Conservation (phyloP, 495 filamentous ascomycete genomes). For the Cercophora sp. region DNA sequence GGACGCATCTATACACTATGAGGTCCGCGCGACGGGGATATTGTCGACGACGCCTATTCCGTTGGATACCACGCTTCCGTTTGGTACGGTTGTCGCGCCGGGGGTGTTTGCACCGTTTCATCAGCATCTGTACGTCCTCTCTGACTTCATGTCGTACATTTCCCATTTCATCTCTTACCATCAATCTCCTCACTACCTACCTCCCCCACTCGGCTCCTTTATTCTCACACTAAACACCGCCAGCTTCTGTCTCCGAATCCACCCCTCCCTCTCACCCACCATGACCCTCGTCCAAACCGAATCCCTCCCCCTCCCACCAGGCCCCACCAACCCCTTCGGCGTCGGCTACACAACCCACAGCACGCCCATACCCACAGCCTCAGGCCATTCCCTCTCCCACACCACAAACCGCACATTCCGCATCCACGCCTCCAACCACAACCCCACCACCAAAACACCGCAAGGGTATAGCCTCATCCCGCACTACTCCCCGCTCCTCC, state of each 20-base stretch:
- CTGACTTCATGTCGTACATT: no score
- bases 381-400: conserved; percentile 52
- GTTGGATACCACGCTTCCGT: conserved; percentile 46
- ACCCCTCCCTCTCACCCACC: conserved; percentile 70
- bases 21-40: conserved; percentile 83
- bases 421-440: conserved; percentile 61
- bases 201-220: no score
- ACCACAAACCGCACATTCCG: conserved; percentile 70
- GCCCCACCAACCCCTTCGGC: conserved; percentile 72
- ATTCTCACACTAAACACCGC: no score
- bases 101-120: conserved; percentile 73
- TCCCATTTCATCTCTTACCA: no score
- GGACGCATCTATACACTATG: conserved; percentile 73
- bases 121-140: no score
- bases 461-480: conserved; percentile 76
- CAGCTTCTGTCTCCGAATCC: conserved; percentile 81
- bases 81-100: conserved; percentile 83
- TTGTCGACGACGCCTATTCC: conserved; percentile 76
- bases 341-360: conserved; percentile 66
- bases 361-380: conserved; percentile 58
- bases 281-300: conserved; percentile 72
- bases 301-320: conserved; percentile 43
- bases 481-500: conserved; percentile 73
- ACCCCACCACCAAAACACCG: conserved; percentile 69
- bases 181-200: no score